These are phyloP conservation scores for Coemansia sp. DNA, from an alignment of 192 early-diverging fungal species.

Conservation along the genomic window DNA sequence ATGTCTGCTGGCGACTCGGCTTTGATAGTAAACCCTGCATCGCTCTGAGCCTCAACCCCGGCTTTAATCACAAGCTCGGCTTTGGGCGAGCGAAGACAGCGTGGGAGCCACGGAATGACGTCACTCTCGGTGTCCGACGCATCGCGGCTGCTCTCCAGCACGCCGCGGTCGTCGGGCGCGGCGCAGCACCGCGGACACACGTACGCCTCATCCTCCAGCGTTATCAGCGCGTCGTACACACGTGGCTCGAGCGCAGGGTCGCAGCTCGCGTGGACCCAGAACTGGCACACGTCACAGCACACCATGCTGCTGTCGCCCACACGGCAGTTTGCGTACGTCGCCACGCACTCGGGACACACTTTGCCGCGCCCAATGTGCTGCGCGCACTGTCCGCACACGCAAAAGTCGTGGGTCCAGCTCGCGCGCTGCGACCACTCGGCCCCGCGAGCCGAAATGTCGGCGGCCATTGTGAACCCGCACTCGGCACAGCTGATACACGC, in stretches of 20 bases:
- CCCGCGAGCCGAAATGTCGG: too few relatives aligned
- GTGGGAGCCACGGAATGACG: neutral
- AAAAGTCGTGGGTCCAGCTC: conserved; percentile 53
- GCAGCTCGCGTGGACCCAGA: conserved; percentile 61
- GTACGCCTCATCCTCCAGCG: conserved; percentile 57
- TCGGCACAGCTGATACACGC: conserved; percentile 37
- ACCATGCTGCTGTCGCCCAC: conserved; percentile 60
- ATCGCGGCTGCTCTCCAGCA: conserved; percentile 3
- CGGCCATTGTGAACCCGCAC: conserved; percentile 33
- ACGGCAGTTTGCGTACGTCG: conserved; percentile 51
- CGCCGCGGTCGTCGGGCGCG: neutral
- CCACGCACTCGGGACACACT: conserved; percentile 57
- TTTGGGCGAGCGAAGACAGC: conserved; percentile 2
- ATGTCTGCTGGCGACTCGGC: too few relatives aligned
- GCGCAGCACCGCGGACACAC: conserved; percentile 56
- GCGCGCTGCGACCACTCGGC: conserved; percentile 12
- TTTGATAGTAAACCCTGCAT: too few relatives aligned
- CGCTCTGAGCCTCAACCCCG: too few relatives aligned
- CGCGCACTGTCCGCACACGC: conserved; percentile 56
- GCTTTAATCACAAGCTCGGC: too few relatives aligned
- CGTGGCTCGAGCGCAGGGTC: conserved; percentile 48
- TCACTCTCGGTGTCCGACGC: conserved; percentile 5
- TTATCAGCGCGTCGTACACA: conserved; percentile 58
- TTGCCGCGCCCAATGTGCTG: conserved; percentile 51
- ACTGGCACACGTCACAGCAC: conserved; percentile 59